Conservation (phyloP, 2,329 filamentous ascomycete genomes). For the Atkinsonella hypoxylon region DNA sequence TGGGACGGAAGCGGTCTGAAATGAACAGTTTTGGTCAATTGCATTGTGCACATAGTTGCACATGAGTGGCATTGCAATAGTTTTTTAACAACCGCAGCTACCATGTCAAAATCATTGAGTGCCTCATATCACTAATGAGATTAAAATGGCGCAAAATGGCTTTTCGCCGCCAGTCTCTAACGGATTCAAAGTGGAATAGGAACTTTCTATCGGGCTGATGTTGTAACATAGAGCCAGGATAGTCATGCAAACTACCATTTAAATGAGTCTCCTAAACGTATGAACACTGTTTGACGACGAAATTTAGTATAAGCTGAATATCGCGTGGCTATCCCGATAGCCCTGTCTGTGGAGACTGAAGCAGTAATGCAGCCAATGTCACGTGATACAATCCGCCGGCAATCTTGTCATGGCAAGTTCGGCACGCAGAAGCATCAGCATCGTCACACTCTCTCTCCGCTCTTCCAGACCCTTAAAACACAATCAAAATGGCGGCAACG, state of each 20-base stretch:
- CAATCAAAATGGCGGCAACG: conserved; percentile 51
- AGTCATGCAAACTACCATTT: too few relatives aligned
- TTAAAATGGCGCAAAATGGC: not conserved
- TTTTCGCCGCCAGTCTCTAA: not conserved
- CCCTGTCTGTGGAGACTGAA: not conserved
- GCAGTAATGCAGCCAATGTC: conserved; percentile 8
- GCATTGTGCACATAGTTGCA: conserved; percentile 13
- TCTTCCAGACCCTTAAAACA: conserved; percentile 32
- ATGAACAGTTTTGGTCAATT: conserved; percentile 4
- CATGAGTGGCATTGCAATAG: conserved; percentile 19
- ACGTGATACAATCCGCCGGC: conserved; percentile 20
- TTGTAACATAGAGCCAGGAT: too few relatives aligned
- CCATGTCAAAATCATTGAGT: not conserved
- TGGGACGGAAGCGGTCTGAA: conserved; percentile 4
- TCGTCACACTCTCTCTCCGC: conserved; percentile 38
- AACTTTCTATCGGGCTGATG: too few relatives aligned
- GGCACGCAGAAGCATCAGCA: conserved; percentile 34
- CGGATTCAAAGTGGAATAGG: too few relatives aligned
- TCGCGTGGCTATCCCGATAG: not conserved
- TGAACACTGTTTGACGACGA: not conserved
- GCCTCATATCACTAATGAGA: not conserved
- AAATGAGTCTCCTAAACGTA: too few relatives aligned
- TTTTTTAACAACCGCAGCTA: conserved; percentile 12
- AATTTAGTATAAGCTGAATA: not conserved
- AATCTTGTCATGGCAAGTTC: conserved; percentile 24